Conservation (phyloP, 2,329 filamentous ascomycete genomes). For the Hyphodiscus sp. region DNA sequence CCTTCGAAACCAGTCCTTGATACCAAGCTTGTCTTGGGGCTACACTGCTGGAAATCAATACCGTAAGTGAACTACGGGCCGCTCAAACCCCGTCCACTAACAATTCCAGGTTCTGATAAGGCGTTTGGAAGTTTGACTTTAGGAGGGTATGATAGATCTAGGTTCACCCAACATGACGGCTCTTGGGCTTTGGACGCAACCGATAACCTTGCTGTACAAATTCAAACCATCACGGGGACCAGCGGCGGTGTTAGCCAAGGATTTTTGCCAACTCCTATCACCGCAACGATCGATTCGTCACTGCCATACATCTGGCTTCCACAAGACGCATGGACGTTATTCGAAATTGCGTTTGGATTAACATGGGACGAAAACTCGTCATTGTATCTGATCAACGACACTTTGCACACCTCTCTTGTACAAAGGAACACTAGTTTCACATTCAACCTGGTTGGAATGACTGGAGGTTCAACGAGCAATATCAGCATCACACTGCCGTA, state of each 20-base stretch:
- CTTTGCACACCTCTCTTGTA: not conserved
- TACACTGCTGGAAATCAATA: constrained; percentile 36
- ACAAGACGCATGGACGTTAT: constrained; percentile 26
- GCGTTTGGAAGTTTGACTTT: constrained; percentile 33
- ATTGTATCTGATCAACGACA: constrained; percentile 26
- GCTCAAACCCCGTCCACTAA: not conserved
- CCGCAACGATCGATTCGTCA: constrained; percentile 31
- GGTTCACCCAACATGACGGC: constrained; percentile 31
- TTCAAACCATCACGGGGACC: constrained; percentile 28
- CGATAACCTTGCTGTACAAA: constrained; percentile 29
- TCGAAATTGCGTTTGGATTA: constrained; percentile 30
- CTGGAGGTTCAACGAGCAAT: constrained; percentile 13
- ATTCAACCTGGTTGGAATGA: constrained; percentile 23
- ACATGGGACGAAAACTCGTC: constrained; percentile 29
- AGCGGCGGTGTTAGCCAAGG: constrained; percentile 3
- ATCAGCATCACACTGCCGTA: constrained; percentile 30
- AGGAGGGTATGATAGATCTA: constrained; percentile 34
- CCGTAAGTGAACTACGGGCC: constrained; percentile 22
- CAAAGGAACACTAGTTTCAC: not conserved
- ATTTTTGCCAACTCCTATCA: constrained; percentile 23
- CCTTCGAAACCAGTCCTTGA: constrained; percentile 29
- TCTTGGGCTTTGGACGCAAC: constrained; percentile 33
- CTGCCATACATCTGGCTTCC: constrained; percentile 34
- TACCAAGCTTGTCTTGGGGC: constrained; percentile 34
- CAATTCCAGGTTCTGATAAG: constrained; percentile 19